These are phyloP conservation scores for Leishmania lainsoni DNA, from an alignment of 208 protist species.

Conservation along the genomic window DNA sequence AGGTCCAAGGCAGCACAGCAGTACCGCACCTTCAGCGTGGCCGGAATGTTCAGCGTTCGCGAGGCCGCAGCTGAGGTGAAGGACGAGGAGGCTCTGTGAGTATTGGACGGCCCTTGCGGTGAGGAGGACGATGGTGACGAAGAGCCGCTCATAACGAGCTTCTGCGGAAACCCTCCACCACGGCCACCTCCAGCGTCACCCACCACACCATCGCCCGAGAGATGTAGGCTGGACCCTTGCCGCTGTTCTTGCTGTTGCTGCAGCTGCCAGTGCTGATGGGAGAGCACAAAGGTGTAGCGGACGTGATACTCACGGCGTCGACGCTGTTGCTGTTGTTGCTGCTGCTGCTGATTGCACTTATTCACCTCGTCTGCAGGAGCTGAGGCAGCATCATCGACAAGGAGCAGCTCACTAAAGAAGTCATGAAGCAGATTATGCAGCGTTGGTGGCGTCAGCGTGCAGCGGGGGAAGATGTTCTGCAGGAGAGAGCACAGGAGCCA, in stretches of 20 bases:
- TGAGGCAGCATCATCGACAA: neutral
- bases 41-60: slow-evolving; percentile 21
- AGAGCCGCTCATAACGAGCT: neutral
- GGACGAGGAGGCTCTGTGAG: neutral
- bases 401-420: slow-evolving; percentile 15
- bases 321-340: neutral
- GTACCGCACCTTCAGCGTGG: slow-evolving; percentile 24
- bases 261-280: slow-evolving; percentile 6
- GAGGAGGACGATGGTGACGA: neutral
- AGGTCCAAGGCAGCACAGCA: slow-evolving; percentile 30
- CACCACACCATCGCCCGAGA: neutral
- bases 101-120: slow-evolving; percentile 2
- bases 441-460: slow-evolving; percentile 13
- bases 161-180: neutral
- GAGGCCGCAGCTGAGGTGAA: neutral
- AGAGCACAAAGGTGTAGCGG: slow-evolving; percentile 30
- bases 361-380: neutral
- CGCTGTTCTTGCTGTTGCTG: slow-evolving; percentile 8
- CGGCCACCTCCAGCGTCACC: slow-evolving; percentile 1
- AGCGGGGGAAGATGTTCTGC: slow-evolving; percentile 24
- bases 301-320: slow-evolving; percentile 13
- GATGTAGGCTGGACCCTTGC: slow-evolving; percentile 5
- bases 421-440: slow-evolving; percentile 13
- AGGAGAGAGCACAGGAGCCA: slow-evolving; percentile 29
- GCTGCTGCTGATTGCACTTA: neutral